Evolutionary conservation across 1,284 basidiomycete genomes (phyloP).

Genomic region (Ustanciosporium gigantosporum): DNA sequence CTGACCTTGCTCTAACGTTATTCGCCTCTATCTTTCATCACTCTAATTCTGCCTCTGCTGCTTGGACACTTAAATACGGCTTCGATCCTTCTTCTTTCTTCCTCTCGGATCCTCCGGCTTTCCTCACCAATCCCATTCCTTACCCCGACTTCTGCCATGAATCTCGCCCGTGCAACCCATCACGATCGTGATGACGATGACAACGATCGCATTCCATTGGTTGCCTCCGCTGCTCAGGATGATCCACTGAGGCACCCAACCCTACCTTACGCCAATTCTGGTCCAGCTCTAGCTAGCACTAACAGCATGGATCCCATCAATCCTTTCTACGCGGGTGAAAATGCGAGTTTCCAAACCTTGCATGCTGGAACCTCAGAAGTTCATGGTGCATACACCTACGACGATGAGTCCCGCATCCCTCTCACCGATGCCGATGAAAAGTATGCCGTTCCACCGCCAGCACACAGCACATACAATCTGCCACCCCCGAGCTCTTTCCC

Average conservation of each 20-base stretch:
- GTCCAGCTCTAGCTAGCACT: slow-evolving; percentile 7
- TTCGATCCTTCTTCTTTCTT: neutral
- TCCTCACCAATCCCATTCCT: neutral
- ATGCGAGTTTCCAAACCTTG: slow-evolving; percentile 26
- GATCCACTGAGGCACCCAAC: slow-evolving; percentile 20
- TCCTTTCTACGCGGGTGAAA: slow-evolving; percentile 36
- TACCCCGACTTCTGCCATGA: neutral
- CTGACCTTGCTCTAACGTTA: neutral
- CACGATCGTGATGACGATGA: neutral
- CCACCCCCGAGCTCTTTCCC: slow-evolving; percentile 12
- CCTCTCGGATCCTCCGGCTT: neutral
- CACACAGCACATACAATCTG: slow-evolving; percentile 16
- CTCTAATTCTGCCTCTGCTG: too few species aligned
- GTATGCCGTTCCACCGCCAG: slow-evolving; percentile 8
- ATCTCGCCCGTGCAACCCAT: neutral
- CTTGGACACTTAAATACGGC: neutral
- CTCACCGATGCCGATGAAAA: slow-evolving; percentile 45
- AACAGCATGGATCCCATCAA: slow-evolving; percentile 20
- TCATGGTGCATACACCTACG: slow-evolving; percentile 23
- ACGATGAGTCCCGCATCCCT: slow-evolving; percentile 41
- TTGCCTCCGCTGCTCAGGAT: slow-evolving; percentile 14
- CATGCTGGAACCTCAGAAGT: slow-evolving; percentile 23
- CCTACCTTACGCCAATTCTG: slow-evolving; percentile 7
- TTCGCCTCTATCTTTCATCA: too few species aligned
- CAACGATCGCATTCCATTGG: neutral